Evolutionary conservation across 2,329 filamentous ascomycete species (phyloP).

Genomic region (Penicillium hordei): DNA sequence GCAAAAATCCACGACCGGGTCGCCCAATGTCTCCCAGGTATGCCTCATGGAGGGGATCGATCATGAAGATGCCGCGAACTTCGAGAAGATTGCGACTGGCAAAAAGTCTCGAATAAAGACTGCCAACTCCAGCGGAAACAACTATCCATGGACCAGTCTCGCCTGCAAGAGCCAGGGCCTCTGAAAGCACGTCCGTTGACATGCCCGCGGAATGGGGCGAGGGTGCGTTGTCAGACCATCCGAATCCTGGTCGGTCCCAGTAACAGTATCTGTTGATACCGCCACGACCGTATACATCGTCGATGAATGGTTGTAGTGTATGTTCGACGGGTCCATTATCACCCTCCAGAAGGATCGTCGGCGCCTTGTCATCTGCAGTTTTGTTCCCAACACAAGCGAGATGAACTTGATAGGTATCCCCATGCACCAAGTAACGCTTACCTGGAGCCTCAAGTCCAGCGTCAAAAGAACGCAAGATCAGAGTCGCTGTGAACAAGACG

Average conservation of each 20-base stretch:
- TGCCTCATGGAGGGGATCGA: slow-evolving; percentile 89
- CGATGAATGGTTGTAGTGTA: slow-evolving; percentile 76
- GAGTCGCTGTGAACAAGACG: slow-evolving; percentile 73
- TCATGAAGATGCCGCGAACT: slow-evolving; percentile 75
- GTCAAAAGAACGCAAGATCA: slow-evolving; percentile 79
- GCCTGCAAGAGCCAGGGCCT: slow-evolving; percentile 75
- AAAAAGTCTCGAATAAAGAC: slow-evolving; percentile 88
- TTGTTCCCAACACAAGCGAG: slow-evolving; percentile 77
- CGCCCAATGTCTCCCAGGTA: slow-evolving; percentile 66
- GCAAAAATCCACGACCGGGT: slow-evolving; percentile 71
- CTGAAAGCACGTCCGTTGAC: slow-evolving; percentile 83
- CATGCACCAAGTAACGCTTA: slow-evolving; percentile 75
- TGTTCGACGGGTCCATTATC: slow-evolving; percentile 78
- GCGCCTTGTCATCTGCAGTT: slow-evolving; percentile 57
- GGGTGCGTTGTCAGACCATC: slow-evolving; percentile 86
- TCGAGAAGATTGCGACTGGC: slow-evolving; percentile 75
- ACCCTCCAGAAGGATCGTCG: slow-evolving; percentile 83
- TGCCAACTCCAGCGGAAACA: slow-evolving; percentile 81
- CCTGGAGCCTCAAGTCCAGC: slow-evolving; percentile 72
- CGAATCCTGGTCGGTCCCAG: slow-evolving; percentile 87
- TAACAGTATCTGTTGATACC: slow-evolving; percentile 91
- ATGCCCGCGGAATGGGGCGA: slow-evolving; percentile 92
- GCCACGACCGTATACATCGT: slow-evolving; percentile 72
- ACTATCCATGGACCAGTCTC: slow-evolving; percentile 89
- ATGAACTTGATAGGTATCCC: slow-evolving; percentile 81